These are phyloP conservation scores for Aphanomyces invadans DNA, from an alignment of 352 stramenopile genomes.

Conservation along the genomic window DNA sequence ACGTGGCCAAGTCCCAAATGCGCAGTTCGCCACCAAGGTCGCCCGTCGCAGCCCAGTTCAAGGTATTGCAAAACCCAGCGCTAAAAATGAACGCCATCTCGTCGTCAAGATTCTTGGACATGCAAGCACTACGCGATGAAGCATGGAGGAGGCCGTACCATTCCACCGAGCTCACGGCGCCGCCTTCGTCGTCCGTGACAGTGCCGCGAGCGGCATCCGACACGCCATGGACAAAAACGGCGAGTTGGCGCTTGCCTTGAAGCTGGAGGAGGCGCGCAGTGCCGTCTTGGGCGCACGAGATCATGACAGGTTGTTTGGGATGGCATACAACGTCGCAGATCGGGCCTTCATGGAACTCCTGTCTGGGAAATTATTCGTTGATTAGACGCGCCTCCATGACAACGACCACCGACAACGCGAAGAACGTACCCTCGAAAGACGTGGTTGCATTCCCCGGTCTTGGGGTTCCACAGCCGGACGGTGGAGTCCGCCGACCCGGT, in stretches of 20 bases:
- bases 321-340: constrained; percentile 90
- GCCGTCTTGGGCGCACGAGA: constrained; percentile 92
- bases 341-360: constrained; percentile 78
- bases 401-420: constrained; percentile 2
- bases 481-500: constrained; percentile 91
- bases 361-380: constrained; percentile 40
- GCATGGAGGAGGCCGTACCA: constrained; percentile 40
- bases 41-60: constrained; percentile 93
- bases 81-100: too few relatives aligned
- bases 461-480: constrained; percentile 93
- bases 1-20: constrained; percentile 92
- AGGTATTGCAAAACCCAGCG: constrained; percentile 89
- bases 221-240: constrained; percentile 69
- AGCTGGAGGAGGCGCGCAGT: constrained; percentile 90
- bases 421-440: constrained; percentile 78
- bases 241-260: constrained; percentile 90
- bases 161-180: constrained; percentile 80
- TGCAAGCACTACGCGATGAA: background rate
- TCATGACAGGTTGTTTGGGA: constrained; percentile 86
- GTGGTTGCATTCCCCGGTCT: constrained; percentile 89
- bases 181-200: constrained; percentile 37
- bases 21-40: constrained; percentile 92
- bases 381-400: constrained; percentile 14
- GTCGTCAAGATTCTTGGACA: too few relatives aligned
- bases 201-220: constrained; percentile 43